Conservation (phyloP, 257 asterid genomes). For the Echium plantagineum region DNA sequence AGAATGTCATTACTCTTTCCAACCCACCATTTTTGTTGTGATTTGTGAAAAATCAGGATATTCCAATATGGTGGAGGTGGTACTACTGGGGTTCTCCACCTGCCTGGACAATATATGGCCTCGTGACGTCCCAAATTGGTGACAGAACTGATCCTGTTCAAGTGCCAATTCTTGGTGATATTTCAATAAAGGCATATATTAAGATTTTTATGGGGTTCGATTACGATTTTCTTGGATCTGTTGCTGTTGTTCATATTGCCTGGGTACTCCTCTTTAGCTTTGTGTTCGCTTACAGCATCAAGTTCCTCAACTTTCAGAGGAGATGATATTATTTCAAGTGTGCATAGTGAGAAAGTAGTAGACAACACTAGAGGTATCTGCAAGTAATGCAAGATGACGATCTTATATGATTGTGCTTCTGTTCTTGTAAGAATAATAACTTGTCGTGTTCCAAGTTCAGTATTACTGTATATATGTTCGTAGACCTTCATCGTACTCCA, state of each 20-base stretch:
- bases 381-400: not conserved
- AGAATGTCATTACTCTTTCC: not conserved
- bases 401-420: not conserved
- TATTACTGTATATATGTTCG: too few relatives aligned
- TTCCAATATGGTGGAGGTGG: slow-evolving; percentile 95
- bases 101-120: slow-evolving; percentile 84
- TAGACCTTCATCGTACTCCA: too few relatives aligned
- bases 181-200: slow-evolving; percentile 37
- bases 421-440: too few relatives aligned
- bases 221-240: slow-evolving; percentile 60
- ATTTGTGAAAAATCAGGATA: slow-evolving; percentile 16
- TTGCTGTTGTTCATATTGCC: slow-evolving; percentile 48
- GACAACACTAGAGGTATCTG: too few relatives aligned
- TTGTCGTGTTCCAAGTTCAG: too few relatives aligned
- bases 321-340: slow-evolving; percentile 20
- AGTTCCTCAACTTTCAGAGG: slow-evolving; percentile 63
- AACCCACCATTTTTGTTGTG: not conserved
- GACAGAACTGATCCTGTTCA: slow-evolving; percentile 18
- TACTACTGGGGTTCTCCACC: slow-evolving; percentile 80
- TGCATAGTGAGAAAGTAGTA: not conserved
- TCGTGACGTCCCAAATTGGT: slow-evolving; percentile 65
- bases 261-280: slow-evolving; percentile 62
- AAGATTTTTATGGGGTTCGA: slow-evolving; percentile 34
- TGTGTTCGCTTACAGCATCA: slow-evolving; percentile 58
- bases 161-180: slow-evolving; percentile 32